Conservation (phyloP, 495 filamentous ascomycete species). For the Aspergillus heteromorphus region DNA sequence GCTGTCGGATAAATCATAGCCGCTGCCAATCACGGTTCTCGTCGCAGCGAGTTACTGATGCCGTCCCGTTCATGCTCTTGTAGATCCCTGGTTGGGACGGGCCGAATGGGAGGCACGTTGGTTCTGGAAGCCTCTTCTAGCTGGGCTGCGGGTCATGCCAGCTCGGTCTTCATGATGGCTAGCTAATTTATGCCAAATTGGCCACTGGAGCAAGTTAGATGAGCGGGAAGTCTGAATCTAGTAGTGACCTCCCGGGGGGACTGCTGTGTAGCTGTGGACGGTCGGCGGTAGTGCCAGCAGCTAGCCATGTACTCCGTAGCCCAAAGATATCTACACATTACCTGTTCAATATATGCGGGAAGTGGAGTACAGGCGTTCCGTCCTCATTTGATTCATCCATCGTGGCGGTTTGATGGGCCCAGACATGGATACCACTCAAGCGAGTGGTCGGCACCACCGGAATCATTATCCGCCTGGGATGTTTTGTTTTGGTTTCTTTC, state of each 20-base stretch:
- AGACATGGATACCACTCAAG: background rate
- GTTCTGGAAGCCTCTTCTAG: conserved; percentile 3
- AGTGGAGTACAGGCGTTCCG: conserved; percentile 5
- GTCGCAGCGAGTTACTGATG: background rate
- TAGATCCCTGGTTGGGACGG: conserved; percentile 1
- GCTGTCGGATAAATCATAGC: background rate
- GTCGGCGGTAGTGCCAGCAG: background rate
- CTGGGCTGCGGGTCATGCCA: conserved; percentile 5
- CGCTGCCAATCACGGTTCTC: background rate
- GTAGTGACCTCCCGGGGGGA: too few relatives aligned
- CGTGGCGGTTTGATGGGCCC: background rate
- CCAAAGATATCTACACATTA: background rate
- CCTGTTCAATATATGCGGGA: conserved; percentile 2
- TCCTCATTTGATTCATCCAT: conserved; percentile 1
- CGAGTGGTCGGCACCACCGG: background rate
- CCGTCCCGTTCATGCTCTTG: background rate
- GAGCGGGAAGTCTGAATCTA: too few relatives aligned
- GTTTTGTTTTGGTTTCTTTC: background rate
- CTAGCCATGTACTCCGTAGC: background rate
- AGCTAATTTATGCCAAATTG: background rate
- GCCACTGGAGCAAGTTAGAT: background rate
- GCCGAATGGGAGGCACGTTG: background rate
- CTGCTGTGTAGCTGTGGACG: background rate
- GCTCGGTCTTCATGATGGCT: background rate
- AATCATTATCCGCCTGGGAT: conserved; percentile 2